phyloP scores from a whole-genome alignment of 805 yeast species.

The Kregervanrija delftensis region DNA sequence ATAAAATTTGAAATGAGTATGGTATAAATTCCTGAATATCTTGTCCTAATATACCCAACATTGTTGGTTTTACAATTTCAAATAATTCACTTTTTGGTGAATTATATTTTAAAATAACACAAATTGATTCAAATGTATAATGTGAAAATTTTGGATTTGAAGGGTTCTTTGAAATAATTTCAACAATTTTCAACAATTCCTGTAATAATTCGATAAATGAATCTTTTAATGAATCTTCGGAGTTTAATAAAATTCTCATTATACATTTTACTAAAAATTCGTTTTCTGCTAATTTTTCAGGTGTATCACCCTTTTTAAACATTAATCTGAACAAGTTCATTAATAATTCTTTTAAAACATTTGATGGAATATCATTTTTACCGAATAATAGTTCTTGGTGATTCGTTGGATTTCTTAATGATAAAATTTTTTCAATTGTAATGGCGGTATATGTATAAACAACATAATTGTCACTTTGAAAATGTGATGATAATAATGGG shows the following conservation, averaged over 20 bases:
- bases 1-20: conserved; percentile 83
- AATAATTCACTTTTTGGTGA: conserved; percentile 35
- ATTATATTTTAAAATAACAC: conserved; percentile 56
- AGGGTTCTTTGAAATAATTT: conserved; percentile 76
- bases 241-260: conserved; percentile 71
- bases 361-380: conserved; percentile 63
- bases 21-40: conserved; percentile 95
- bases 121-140: conserved; percentile 82
- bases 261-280: conserved; percentile 87
- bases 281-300: conserved; percentile 91
- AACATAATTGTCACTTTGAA: conserved; percentile 61
- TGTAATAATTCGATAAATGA: conserved; percentile 44
- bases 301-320: conserved; percentile 50
- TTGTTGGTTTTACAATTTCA: conserved; percentile 53
- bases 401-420: conserved; percentile 59
- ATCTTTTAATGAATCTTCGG: conserved; percentile 55
- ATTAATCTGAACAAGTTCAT: conserved; percentile 63
- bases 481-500: conserved; percentile 69
- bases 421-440: conserved; percentile 80
- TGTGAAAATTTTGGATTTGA: conserved; percentile 93
- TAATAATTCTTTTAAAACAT: conserved; percentile 52
- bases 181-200: conserved; percentile 64
- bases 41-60: conserved; percentile 60
- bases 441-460: conserved; percentile 92
- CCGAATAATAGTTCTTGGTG: conserved; percentile 55